Evolutionary conservation across 495 filamentous ascomycete species (phyloP).

Genomic region (Tuber brumale): DNA sequence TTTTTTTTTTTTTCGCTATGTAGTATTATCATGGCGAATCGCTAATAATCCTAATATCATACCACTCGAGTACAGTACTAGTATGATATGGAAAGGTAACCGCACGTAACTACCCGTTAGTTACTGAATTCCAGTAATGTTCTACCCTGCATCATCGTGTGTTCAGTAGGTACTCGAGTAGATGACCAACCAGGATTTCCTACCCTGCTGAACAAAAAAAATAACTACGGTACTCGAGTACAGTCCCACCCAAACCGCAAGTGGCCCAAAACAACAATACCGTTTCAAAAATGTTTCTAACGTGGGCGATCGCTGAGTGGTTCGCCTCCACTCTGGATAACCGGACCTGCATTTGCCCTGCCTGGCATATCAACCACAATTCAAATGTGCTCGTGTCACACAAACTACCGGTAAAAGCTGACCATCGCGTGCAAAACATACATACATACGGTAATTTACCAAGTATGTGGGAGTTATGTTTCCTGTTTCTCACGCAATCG

Average conservation of each 20-base stretch:
- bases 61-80: no score
- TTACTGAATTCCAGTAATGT: no score
- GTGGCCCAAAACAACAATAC: background rate
- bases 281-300: background rate
- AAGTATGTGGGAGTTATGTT: background rate
- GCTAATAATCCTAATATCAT: background rate
- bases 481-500: background rate
- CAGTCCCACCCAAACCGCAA: background rate
- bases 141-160: no score
- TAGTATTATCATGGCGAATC: background rate
- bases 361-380: background rate
- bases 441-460: no score
- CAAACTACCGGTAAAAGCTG: no score
- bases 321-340: background rate
- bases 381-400: background rate
- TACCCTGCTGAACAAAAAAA: no score
- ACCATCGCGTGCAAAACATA: no score
- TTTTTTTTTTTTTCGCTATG: background rate
- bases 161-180: no score
- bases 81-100: background rate
- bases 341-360: background rate
- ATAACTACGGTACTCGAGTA: no score
- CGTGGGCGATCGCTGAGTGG: background rate
- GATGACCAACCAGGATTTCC: no score
- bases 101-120: background rate